Conservation (phyloP, 192 early-diverging fungal genomes). For the Phycomyces blakesleeanus region DNA sequence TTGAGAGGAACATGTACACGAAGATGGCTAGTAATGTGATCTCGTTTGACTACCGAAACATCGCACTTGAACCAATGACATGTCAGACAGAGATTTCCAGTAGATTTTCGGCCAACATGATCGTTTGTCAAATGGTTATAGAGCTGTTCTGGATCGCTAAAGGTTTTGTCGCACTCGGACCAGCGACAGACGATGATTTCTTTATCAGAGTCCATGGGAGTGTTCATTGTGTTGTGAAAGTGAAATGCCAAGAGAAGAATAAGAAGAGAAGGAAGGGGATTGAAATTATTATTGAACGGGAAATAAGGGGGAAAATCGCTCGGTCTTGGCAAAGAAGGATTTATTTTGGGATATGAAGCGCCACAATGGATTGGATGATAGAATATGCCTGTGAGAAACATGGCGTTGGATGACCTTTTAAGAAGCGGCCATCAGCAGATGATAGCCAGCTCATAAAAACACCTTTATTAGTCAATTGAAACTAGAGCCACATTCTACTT, state of each 20-base stretch:
- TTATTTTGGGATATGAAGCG: slow-evolving; percentile 5
- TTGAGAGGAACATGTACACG: slow-evolving; percentile 90
- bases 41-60: slow-evolving; percentile 74
- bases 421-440: too few relatives aligned
- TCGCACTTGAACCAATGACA: slow-evolving; percentile 88
- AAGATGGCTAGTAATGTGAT: slow-evolving; percentile 97
- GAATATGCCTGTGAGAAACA: too few relatives aligned
- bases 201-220: slow-evolving; percentile 3
- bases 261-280: neutral
- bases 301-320: neutral
- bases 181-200: slow-evolving; percentile 40
- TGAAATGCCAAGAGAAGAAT: neutral
- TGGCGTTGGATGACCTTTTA: too few relatives aligned
- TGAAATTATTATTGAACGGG: neutral
- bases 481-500: too few relatives aligned
- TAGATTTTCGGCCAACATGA: slow-evolving; percentile 89
- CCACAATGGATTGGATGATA: slow-evolving; percentile 3
- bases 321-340: slow-evolving; percentile 4
- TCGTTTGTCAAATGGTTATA: slow-evolving; percentile 83
- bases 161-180: slow-evolving; percentile 45
- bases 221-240: neutral
- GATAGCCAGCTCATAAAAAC: too few relatives aligned
- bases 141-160: slow-evolving; percentile 77
- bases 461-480: too few relatives aligned
- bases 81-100: slow-evolving; percentile 79